phyloP scores from a whole-genome alignment of 805 yeast genomes.

The Saccharomyces mikatae region DNA sequence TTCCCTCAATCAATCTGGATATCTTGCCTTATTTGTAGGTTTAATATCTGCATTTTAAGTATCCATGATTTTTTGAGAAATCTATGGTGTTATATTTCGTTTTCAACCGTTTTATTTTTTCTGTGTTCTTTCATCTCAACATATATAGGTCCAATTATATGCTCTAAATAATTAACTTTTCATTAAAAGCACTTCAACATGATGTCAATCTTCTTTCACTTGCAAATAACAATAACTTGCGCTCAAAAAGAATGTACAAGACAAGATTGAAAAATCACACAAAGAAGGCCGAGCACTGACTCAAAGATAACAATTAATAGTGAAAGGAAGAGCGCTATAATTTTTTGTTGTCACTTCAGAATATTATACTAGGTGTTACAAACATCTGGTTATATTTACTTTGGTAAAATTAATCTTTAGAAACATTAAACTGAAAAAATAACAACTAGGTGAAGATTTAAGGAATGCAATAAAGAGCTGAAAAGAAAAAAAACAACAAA shows the following conservation, averaged over 20 bases:
- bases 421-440: not conserved
- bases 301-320: not conserved
- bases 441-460: not conserved
- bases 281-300: not conserved
- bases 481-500: no score
- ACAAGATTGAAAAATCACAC: not conserved
- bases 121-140: not conserved
- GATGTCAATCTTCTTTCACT: not conserved
- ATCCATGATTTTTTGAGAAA: not conserved
- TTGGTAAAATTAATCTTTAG: not conserved
- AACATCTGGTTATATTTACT: conserved; percentile 10
- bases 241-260: not conserved
- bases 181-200: not conserved
- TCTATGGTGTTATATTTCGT: not conserved
- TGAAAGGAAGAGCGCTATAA: not conserved
- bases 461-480: not conserved
- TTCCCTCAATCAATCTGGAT: conserved; percentile 12
- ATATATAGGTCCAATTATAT: not conserved
- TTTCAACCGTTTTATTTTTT: not conserved
- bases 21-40: conserved; percentile 29
- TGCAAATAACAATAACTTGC: not conserved
- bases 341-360: not conserved
- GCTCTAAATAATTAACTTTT: not conserved
- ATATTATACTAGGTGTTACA: conserved; percentile 32
- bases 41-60: conserved; percentile 33